Evolutionary conservation across 495 filamentous ascomycete genomes (phyloP), one percentile per base, ranked within the genome.

Genomic region (Thermothielavioides terrestris): DNA sequence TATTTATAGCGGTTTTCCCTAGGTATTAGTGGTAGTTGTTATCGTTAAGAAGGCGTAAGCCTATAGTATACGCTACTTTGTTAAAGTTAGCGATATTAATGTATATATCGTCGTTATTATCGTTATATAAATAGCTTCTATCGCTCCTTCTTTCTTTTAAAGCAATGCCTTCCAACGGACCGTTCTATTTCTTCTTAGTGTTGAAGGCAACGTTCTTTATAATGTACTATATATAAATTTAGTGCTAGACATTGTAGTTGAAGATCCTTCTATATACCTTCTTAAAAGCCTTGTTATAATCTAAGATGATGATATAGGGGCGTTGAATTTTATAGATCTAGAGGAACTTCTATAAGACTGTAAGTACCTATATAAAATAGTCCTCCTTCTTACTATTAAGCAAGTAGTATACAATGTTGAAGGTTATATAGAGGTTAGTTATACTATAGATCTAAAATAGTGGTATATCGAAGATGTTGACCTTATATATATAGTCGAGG

Each of bases 381-480:
- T 41, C 38, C 22, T 41, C 38, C 38, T 46, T 46, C n/a, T 32
- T 14, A 14, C 30, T 32, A 20, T n/a, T 46, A 10, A 46, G 26
- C 26, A 46, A 34, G 22, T 18, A 17, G 34, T 32, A 46, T 31
- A 34, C 30, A 15, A 46, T 17, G 21, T 49, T 40, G 37, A 50
- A 32, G 12, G 17, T 40, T 8, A 21, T 31, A 41, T 32, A 27
- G n/a, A 42, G 23, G n/a, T 31, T 30, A 8, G n/a, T 42, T 17
- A 51, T 17, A 21, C 28, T 26, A 15, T 10, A 43, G 15, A 49
- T 39, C 21, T 49, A 31, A 45, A 50, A 25, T 20, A 50, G 22
- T 47, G 42, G 30, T 43, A 56, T 56, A 45, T 48, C 50, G 27
- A 54, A 44, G 21, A 7, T 43, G 32, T 42, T 49, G 32, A 47